Base-by-base conservation (phyloP, 2,329 filamentous ascomycete species). In the Lasiodiplodia hormozganensis region DNA sequence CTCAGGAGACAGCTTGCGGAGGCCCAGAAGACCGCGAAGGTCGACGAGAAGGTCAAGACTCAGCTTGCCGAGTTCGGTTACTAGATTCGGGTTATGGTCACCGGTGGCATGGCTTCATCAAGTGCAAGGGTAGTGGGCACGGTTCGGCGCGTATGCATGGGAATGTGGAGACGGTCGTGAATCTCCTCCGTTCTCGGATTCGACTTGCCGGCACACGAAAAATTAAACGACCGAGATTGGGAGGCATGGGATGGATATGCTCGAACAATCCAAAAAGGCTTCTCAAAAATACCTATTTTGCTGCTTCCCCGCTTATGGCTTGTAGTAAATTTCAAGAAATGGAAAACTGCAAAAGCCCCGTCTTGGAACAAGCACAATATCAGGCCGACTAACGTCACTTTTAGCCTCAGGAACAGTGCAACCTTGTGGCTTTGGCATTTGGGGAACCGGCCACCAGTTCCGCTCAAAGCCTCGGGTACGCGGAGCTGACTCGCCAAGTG, bases 61-160 rank as follows among this genome's bases (percentile, higher is more conserved):
- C 90, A 96, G 85, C 91, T 98, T 82, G 92, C 92, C 85, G 86
- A 90, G 80, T 93, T 88, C 86, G 95, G 94, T 84, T 97, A 97
- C 90, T 98, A 97, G 83, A 83, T 73, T 71, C 71, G 69, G 38
- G 54, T 51, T 51, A 68, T 51, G 66, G 57, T 58, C 66, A 68
- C 56, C 56, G 57, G 67, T 68, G 57, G 67, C 67, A 54, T 65
- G 58, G 67, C 54, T 64, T 53, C 36, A 36, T 54, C 66, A 43
- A 52, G n/a, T 65, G 51, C 58, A 57, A 36, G 67, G 67, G 67
- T 68, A 65, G 67, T 68, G 67, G 67, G 47, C 67, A 68, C 43
- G 67, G 67, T 62, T 64, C 51, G 67, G 67, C 67, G 58, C 51
- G 67, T 64, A 62, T 68, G 60, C 67, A 49, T 68, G 67, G 58